These are phyloP conservation scores for Acer saccharum DNA, from an alignment of 345 rosid genomes.

Conservation along the genomic window DNA sequence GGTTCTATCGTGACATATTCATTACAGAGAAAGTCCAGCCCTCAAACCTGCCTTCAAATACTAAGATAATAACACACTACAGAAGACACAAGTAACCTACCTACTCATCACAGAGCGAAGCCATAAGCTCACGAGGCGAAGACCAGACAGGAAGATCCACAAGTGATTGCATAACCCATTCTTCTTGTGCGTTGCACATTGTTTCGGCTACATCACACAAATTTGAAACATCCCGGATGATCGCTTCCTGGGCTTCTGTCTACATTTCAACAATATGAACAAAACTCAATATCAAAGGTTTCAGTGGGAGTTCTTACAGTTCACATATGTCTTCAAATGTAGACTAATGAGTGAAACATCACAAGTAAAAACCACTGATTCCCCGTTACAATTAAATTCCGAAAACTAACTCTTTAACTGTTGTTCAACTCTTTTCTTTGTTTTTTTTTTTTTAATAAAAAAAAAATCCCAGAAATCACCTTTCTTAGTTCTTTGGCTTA, in stretches of 20 bases:
- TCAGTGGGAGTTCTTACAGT: not conserved
- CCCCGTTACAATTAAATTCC: not conserved
- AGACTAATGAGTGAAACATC: not conserved
- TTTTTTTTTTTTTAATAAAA: no score
- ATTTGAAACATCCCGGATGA: conserved; percentile 50
- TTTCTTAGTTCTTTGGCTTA: not conserved
- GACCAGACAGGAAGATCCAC: conserved; percentile 75
- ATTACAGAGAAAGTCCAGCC: conserved; percentile 1
- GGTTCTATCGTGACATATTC: not conserved
- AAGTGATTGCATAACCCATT: conserved; percentile 38
- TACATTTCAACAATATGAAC: conserved; percentile 26
- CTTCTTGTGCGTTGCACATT: conserved; percentile 52
- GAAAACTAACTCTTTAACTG: not conserved
- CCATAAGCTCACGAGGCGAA: conserved; percentile 68
- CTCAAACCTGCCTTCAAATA: conserved; percentile 1
- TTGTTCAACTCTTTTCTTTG: no score
- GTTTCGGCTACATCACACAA: conserved; percentile 72
- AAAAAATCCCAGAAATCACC: not conserved
- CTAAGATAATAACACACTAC: conserved; percentile 1
- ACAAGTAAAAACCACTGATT: not conserved
- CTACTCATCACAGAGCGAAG: conserved; percentile 60
- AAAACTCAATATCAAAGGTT: conserved; percentile 3
- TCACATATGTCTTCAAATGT: not conserved
- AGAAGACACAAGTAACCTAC: not conserved
- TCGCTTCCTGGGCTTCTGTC: conserved; percentile 68